Conservation (phyloP, 2,329 filamentous ascomycete species). For the Aspergillus fumigatus region DNA sequence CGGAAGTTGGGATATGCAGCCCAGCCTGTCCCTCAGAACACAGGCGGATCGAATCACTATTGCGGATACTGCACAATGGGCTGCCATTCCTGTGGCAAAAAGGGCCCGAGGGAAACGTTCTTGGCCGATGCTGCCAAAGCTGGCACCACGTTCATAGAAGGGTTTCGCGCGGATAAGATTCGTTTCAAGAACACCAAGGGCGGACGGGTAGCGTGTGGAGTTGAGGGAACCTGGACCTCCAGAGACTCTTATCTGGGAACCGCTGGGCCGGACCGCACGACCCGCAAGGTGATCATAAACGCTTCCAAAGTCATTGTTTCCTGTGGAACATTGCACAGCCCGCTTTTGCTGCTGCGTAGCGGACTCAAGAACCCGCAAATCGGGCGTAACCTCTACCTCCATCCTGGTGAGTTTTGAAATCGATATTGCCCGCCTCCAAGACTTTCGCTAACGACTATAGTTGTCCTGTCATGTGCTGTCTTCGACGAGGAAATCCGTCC, state of each 20-base stretch:
- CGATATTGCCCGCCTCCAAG: too few relatives aligned
- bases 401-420: constrained; percentile 60
- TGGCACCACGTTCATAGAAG: constrained; percentile 79
- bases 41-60: constrained; percentile 66
- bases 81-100: constrained; percentile 65
- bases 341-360: constrained; percentile 70
- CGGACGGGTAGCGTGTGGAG: constrained; percentile 60
- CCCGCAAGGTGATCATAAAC: constrained; percentile 63
- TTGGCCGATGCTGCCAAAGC: constrained; percentile 73
- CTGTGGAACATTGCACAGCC: constrained; percentile 70
- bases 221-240: constrained; percentile 71
- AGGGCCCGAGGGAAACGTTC: constrained; percentile 71
- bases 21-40: constrained; percentile 72
- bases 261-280: constrained; percentile 47
- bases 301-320: constrained; percentile 79
- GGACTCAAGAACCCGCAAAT: constrained; percentile 78
- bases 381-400: constrained; percentile 74
- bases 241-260: constrained; percentile 61
- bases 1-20: constrained; percentile 68
- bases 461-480: constrained; percentile 49
- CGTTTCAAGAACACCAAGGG: constrained; percentile 57
- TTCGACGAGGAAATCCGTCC: constrained; percentile 67
- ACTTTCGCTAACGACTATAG: constrained; percentile 9
- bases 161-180: constrained; percentile 67
- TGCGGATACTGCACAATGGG: constrained; percentile 64